Base-by-base conservation (phyloP, 148 eudicot genomes). In the Rhododendron vialii region DNA sequence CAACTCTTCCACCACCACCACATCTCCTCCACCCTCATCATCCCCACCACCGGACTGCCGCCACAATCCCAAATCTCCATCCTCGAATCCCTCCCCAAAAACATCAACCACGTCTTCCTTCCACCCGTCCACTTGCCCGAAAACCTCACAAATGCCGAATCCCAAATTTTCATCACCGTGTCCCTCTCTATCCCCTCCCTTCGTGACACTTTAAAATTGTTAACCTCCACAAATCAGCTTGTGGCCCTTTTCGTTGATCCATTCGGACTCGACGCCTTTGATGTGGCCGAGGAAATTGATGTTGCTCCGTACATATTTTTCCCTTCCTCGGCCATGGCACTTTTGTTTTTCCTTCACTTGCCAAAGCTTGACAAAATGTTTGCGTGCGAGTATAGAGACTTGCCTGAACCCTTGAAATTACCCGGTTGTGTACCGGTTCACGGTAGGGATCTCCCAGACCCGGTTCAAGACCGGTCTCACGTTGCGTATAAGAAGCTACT, bases 1-100 rank as follows among this genome's bases (percentile, higher is more conserved):
- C 90, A 88, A 41, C 84, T 93, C 3, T 6, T 85, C 5, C 28
- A 84, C 15, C 61, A n/a, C 63, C 86, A 80, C 51, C 84, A 80
- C 11, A 87, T 92, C 76, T 55, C 86, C 48, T 24, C 89, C 61
- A 88, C 95, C 6, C 87, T 93, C 50, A 4, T 92, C 36, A 59
- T 92, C 86, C 92, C 92, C 1, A 76, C 76, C 61, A 13, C 74
- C 77, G 91, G 90, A 1, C 85, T 90, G 17, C 89, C 91, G 5
- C 33, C 92, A 73, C 17, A 45, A 85, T 81, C 89, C 33, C 92
- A 89, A 48, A 82, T 48, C 35, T 41, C 88, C 1, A 84, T 81
- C 77, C 43, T 92, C 36, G 86, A 86, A 9, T 63, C 87, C 73
- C 91, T 91, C 4, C 93, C 95, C 1, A 15, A 78, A 78, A 77